These are phyloP conservation scores for Zanthoxylum bungeanum DNA, from an alignment of 345 rosid species.

Conservation along the genomic window DNA sequence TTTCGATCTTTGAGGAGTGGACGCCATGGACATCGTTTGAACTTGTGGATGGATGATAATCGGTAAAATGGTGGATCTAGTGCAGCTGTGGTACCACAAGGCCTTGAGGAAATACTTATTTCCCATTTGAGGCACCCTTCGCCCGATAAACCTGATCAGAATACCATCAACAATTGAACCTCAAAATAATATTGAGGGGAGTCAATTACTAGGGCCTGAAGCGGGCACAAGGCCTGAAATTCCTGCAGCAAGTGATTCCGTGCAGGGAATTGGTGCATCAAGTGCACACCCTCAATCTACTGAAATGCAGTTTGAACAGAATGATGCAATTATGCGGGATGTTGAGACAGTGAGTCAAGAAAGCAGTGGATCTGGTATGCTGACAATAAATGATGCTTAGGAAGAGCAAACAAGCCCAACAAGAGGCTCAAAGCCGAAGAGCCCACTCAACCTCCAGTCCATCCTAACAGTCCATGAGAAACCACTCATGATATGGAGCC, in stretches of 20 bases:
- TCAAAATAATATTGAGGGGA: conserved; percentile 42
- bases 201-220: conserved; percentile 42
- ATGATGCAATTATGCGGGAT: conserved; percentile 72
- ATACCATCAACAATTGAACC: conserved; percentile 39
- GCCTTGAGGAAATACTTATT: conserved; percentile 90
- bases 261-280: conserved; percentile 33
- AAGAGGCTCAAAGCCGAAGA: too few species aligned
- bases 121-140: conserved; percentile 77
- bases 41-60: conserved; percentile 88
- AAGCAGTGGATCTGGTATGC: conserved; percentile 97
- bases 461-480: too few species aligned
- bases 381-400: too few species aligned
- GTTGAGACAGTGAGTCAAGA: conserved; percentile 98
- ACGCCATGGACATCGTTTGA: conserved; percentile 82
- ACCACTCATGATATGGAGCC: too few species aligned
- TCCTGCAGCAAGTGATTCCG: conserved; percentile 41
- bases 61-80: conserved; percentile 72
- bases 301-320: conserved; percentile 91
- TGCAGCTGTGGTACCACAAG: conserved; percentile 71
- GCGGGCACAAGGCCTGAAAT: conserved; percentile 39
- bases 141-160: conserved; percentile 59
- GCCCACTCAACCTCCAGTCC: too few species aligned
- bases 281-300: conserved; percentile 51
- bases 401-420: too few species aligned
- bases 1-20: conserved; percentile 89